These are phyloP conservation scores for Rhodamnia argentea DNA, from an alignment of 345 rosid genomes.

Conservation along the genomic window DNA sequence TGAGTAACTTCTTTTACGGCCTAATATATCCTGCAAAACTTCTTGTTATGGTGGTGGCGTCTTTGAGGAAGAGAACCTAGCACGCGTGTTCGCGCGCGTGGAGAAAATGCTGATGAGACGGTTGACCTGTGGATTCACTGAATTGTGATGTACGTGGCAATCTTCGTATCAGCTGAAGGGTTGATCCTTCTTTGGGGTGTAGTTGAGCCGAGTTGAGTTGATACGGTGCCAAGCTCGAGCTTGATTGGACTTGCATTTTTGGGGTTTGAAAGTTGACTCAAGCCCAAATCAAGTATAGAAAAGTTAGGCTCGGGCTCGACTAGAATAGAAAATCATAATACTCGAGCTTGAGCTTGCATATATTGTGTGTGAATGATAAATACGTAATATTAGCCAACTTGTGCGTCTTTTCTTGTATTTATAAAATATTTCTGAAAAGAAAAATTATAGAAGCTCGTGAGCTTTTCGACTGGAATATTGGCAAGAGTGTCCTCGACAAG, in stretches of 20 bases:
- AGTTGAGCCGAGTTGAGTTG: neutral
- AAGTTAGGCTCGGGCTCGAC: neutral
- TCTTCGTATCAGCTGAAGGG: neutral
- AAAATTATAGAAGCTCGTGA: neutral
- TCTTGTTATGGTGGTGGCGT: neutral
- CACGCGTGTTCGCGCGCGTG: fast-evolving
- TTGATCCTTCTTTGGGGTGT: neutral
- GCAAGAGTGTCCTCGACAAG: too few relatives aligned
- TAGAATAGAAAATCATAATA: neutral
- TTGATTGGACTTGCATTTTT: neutral
- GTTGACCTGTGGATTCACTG: neutral
- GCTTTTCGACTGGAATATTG: neutral
- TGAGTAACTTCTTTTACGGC: neutral
- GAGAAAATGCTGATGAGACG: neutral
- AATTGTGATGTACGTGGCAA: neutral
- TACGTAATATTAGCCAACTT: too few relatives aligned
- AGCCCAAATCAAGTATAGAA: neutral
- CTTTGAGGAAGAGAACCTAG: neutral
- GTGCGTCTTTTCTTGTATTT: neutral
- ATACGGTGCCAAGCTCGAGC: neutral
- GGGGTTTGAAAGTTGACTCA: neutral
- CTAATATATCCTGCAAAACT: neutral
- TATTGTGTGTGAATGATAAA: too few relatives aligned
- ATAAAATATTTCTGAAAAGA: neutral
- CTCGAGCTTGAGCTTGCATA: too few relatives aligned